Evolutionary conservation across 1,284 basidiomycete species (phyloP), one percentile per base, ranked within the genome.

Genomic region (Cystobasidium pallidum): DNA sequence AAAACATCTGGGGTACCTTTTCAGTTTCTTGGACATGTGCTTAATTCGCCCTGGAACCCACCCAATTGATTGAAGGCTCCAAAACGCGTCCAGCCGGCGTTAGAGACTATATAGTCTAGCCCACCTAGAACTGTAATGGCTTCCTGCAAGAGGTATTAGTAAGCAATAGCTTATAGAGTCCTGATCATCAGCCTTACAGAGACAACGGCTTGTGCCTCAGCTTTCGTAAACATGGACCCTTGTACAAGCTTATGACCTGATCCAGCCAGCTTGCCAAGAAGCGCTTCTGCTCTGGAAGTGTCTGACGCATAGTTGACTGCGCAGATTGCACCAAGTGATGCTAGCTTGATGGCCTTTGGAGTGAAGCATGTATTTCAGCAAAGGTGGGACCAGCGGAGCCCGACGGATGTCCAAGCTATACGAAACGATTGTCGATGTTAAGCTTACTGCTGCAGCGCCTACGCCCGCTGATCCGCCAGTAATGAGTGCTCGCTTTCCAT

Each of bases 381-480:
- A 39, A 58, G 17, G n/a, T 21, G 8, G 58, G 36, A 61, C 41
- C 10, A 2, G 10, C 34, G 57, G 21, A 8, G 54, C 54, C 17
- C 17, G 54, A 19, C 11, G 11, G 32, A 8, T 32, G 15, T 10
- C 21, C 28, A 28, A 57, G 49, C 30, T 39, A n/a, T n/a, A n/a
- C 39, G 19, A 17, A 45, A 3, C 3, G 43, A n/a, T 6, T n/a
- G 43, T 15, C 43, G 4, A 15, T 45, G 43, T 17, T n/a, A 45
- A 30, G 32, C 39, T 28, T 30, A 59, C 52, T 24, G 39, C 39
- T 65, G 73, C 55, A n/a, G 65, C 64, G 72, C 76, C 76, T 15
- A 77, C 68, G 11, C 76, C 76, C 4, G 74, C 57, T 15, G 76
- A 77, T 17, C 76, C 76, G 58, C 74, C 76, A 15, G 75, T 76